Evolutionary conservation across 257 asterid genomes (phyloP).

Genomic region (Nicotiana attenuata): DNA sequence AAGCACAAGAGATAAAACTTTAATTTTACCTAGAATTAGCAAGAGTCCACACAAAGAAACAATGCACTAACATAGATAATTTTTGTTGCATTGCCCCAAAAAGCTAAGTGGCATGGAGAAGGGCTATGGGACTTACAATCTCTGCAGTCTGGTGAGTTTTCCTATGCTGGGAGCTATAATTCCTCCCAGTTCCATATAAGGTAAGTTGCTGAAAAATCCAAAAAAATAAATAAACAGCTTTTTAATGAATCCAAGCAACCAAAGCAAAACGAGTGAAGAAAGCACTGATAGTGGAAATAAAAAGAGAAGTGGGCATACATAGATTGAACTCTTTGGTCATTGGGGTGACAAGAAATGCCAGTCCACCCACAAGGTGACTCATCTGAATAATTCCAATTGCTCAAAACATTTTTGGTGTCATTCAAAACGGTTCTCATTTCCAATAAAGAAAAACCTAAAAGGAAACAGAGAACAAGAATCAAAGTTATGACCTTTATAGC

Average conservation of each 20-base stretch:
- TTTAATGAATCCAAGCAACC: background rate
- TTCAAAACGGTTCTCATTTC: slow-evolving; percentile 74
- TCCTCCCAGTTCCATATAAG: slow-evolving; percentile 88
- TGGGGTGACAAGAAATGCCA: slow-evolving; percentile 73
- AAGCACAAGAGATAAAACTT: background rate
- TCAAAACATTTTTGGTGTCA: slow-evolving; percentile 61
- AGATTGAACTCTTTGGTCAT: slow-evolving; percentile 73
- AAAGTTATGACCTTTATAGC: background rate
- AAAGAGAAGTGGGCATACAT: slow-evolving; percentile 39
- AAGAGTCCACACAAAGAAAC: background rate
- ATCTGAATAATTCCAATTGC: slow-evolving; percentile 74
- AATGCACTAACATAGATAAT: background rate
- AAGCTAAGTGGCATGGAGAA: background rate
- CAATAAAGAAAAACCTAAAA: slow-evolving; percentile 68
- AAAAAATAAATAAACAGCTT: background rate
- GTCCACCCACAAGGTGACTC: slow-evolving; percentile 83
- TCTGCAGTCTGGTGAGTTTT: slow-evolving; percentile 63
- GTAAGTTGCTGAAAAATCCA: slow-evolving; percentile 58
- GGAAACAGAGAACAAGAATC: background rate
- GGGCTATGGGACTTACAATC: slow-evolving; percentile 55
- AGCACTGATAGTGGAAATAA: background rate
- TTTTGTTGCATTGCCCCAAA: background rate
- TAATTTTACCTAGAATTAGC: background rate
- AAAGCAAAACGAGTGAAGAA: background rate
- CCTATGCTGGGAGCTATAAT: slow-evolving; percentile 78